Evolutionary conservation across 2,329 filamentous ascomycete species (phyloP).

Genomic region (Eutypa lata): DNA sequence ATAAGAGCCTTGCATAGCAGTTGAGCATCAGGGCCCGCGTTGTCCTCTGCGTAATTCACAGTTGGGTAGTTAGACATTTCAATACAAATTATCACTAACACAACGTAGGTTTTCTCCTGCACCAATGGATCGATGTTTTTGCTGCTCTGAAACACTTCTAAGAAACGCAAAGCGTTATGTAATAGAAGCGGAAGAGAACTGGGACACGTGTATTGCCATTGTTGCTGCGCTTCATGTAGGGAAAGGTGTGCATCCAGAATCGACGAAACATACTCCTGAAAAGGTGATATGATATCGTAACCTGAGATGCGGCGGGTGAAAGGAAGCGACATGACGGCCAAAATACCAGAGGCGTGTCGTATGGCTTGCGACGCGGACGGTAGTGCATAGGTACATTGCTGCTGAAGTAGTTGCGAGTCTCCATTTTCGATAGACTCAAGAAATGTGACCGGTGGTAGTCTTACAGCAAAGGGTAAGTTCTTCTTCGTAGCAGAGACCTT

Average conservation of each 20-base stretch:
- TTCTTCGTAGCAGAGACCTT: constrained; percentile 21
- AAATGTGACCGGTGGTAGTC: constrained; percentile 38
- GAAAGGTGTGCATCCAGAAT: constrained; percentile 46
- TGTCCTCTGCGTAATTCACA: constrained; percentile 21
- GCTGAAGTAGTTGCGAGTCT: constrained; percentile 18
- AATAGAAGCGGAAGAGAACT: constrained; percentile 34
- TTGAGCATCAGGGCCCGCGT: constrained; percentile 26
- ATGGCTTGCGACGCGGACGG: constrained; percentile 40
- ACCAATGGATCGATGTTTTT: constrained; percentile 14
- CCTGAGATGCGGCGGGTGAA: constrained; percentile 31
- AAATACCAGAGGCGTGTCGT: constrained; percentile 42
- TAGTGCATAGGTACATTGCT: constrained; percentile 40
- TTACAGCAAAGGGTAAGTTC: constrained; percentile 26
- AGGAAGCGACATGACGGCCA: constrained; percentile 41
- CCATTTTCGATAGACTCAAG: constrained; percentile 24
- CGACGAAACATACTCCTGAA: constrained; percentile 44
- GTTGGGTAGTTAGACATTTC: constrained; percentile 35
- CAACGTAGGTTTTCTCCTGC: constrained; percentile 33
- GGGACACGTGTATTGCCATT: constrained; percentile 30
- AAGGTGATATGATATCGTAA: constrained; percentile 29
- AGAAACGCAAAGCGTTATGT: constrained; percentile 34
- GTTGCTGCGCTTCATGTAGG: constrained; percentile 37
- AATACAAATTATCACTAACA: constrained; percentile 40
- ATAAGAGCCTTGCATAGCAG: constrained; percentile 37
- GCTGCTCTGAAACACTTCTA: constrained; percentile 4